A percentile compares a stretch with the other conserved stretches of the same genome.
Conservation (phyloP, 2,329 filamentous ascomycete genomes). For the Botrytis sinoallii region DNA sequence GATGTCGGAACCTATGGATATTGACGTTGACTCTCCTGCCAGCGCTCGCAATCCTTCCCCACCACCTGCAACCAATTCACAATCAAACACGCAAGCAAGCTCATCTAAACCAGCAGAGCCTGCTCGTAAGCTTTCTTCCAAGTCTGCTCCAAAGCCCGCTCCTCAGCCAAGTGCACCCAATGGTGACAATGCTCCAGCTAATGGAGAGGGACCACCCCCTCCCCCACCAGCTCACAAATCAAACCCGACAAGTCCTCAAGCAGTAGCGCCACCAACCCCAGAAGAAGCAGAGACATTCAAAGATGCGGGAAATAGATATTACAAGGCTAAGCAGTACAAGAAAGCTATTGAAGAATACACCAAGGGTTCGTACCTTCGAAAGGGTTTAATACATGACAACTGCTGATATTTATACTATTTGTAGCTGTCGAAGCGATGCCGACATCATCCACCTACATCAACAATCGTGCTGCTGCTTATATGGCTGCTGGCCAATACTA, state of each 20-base stretch:
- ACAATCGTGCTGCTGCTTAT: constrained; percentile 91
- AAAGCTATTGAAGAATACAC: constrained; percentile 91
- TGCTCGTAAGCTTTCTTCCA: constrained; percentile 40
- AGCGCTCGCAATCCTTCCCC: constrained; percentile 50
- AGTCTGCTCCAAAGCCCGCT: background rate
- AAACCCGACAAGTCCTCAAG: constrained; percentile 56
- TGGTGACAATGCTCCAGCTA: constrained; percentile 33
- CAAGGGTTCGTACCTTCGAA: constrained; percentile 62
- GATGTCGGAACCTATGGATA: constrained; percentile 61
- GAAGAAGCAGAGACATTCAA: constrained; percentile 92
- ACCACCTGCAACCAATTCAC: constrained; percentile 43
- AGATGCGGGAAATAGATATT: constrained; percentile 89
- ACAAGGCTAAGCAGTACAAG: constrained; percentile 88
- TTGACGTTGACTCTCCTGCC: constrained; percentile 61
- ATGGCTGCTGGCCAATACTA: constrained; percentile 81
- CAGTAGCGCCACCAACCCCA: constrained; percentile 40
- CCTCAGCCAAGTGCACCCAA: constrained; percentile 46
- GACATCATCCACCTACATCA: constrained; percentile 82
- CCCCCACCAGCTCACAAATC: constrained; percentile 70
- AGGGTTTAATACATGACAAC: background rate
- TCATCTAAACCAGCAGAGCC: constrained; percentile 37
- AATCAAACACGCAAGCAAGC: constrained; percentile 11
- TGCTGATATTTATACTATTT: constrained; percentile 21
- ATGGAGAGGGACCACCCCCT: constrained; percentile 46
- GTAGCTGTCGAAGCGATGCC: constrained; percentile 85